These are phyloP conservation scores for Actinomortierella ambigua DNA, from an alignment of 371 early-diverging fungal genomes.

Conservation along the genomic window DNA sequence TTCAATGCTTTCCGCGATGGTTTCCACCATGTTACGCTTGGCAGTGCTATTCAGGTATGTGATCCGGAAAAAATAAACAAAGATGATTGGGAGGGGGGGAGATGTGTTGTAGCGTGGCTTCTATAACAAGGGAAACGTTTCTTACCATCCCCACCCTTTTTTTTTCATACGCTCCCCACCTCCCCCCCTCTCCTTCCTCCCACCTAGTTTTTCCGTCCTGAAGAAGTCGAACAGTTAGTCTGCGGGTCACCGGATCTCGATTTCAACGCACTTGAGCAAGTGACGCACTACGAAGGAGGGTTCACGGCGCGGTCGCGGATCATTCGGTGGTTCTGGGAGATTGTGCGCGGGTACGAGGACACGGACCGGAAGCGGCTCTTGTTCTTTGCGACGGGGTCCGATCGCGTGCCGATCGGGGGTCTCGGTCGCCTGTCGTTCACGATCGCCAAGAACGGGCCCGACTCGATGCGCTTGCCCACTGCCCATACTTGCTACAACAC, in stretches of 20 bases:
- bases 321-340: slow-evolving; percentile 92
- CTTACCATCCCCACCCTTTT: too few species aligned
- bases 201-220: slow-evolving; percentile 82
- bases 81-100: too few species aligned
- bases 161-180: too few species aligned
- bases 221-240: slow-evolving; percentile 96
- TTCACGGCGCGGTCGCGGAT: slow-evolving; percentile 69
- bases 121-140: too few species aligned
- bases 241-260: slow-evolving; percentile 92
- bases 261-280: slow-evolving; percentile 80
- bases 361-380: slow-evolving; percentile 92
- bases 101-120: too few species aligned
- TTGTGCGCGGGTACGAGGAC: slow-evolving; percentile 80
- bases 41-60: slow-evolving; percentile 75
- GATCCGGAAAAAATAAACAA: too few species aligned
- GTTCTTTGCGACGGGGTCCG: slow-evolving; percentile 97
- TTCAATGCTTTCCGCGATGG: slow-evolving; percentile 91
- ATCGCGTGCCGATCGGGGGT: slow-evolving; percentile 96
- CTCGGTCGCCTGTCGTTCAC: slow-evolving; percentile 91
- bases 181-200: background rate
- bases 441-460: slow-evolving; percentile 97
- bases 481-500: slow-evolving; percentile 96
- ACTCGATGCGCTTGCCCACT: slow-evolving; percentile 85
- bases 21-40: slow-evolving; percentile 84
- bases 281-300: slow-evolving; percentile 91